Evolutionary conservation across 176 grass and related monocot species (phyloP).

Genomic region (Puccinellia tenuiflora): DNA sequence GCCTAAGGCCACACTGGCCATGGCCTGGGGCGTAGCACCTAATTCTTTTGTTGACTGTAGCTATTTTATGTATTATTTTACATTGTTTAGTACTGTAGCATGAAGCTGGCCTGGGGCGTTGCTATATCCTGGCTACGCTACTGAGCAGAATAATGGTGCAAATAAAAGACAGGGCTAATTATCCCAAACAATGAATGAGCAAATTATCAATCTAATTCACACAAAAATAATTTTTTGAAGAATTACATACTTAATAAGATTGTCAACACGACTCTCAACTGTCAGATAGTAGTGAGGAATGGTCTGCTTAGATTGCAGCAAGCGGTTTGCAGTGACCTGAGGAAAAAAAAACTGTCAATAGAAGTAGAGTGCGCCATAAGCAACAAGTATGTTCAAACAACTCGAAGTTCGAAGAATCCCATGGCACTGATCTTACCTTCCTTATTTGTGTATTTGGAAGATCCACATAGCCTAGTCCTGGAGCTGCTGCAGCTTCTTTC

Average conservation of each 20-base stretch:
- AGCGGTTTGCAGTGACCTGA: slow-evolving; percentile 55
- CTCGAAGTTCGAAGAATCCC: background rate
- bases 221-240: slow-evolving; percentile 4
- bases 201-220: background rate
- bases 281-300: slow-evolving; percentile 57
- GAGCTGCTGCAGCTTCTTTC: slow-evolving; percentile 24
- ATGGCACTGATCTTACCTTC: slow-evolving; percentile 32
- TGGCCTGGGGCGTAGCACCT: too few species aligned
- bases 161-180: background rate
- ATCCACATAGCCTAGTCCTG: slow-evolving; percentile 48
- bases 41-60: too few species aligned
- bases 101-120: too few species aligned
- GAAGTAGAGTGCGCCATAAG: background rate
- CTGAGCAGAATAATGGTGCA: background rate
- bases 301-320: slow-evolving; percentile 69
- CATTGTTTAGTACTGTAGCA: too few species aligned
- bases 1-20: too few species aligned
- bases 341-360: background rate
- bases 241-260: slow-evolving; percentile 31
- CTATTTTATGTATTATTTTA: too few species aligned
- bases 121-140: too few species aligned
- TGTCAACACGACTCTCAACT: slow-evolving; percentile 23
- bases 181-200: background rate
- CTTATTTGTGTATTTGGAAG: slow-evolving; percentile 65
- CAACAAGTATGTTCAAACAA: background rate